These are phyloP conservation scores for Marasmius oreades DNA, from an alignment of 1,284 basidiomycete genomes.

Conservation along the genomic window DNA sequence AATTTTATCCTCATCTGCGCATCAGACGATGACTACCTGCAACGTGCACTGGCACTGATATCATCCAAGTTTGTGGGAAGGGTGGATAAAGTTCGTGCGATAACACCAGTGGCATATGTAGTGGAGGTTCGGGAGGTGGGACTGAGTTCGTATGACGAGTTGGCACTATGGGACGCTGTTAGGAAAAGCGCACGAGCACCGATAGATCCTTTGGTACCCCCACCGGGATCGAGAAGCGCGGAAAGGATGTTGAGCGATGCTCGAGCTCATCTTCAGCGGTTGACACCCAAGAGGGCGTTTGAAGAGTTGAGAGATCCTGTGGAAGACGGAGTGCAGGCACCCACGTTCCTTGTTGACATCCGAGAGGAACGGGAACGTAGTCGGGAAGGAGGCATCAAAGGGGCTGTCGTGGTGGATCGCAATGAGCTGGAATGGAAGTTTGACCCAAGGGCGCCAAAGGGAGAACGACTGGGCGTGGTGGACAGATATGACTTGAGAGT, in stretches of 20 bases:
- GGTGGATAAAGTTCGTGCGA: slow-evolving; percentile 32
- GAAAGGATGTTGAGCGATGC: slow-evolving; percentile 51
- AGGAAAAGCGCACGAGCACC: slow-evolving; percentile 53
- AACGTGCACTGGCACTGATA: slow-evolving; percentile 60
- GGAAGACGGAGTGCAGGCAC: slow-evolving; percentile 37
- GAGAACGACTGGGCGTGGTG: slow-evolving; percentile 49
- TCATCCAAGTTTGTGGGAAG: slow-evolving; percentile 63
- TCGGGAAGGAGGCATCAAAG: slow-evolving; percentile 52
- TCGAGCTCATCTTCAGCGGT: slow-evolving; percentile 57
- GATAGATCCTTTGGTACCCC: slow-evolving; percentile 58
- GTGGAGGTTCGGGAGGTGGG: slow-evolving; percentile 50
- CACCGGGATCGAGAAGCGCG: slow-evolving; percentile 57
- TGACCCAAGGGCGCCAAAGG: slow-evolving; percentile 56
- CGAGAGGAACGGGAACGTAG: slow-evolving; percentile 56
- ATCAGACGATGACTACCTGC: slow-evolving; percentile 49
- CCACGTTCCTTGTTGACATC: slow-evolving; percentile 73
- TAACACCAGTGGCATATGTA: slow-evolving; percentile 39
- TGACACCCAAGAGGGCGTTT: slow-evolving; percentile 58
- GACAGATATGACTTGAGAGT: slow-evolving; percentile 68
- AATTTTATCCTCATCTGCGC: slow-evolving; percentile 55
- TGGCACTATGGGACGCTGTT: slow-evolving; percentile 62
- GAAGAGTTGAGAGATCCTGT: slow-evolving; percentile 49
- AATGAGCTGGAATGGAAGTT: slow-evolving; percentile 74
- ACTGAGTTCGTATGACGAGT: slow-evolving; percentile 50
- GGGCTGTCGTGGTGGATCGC: slow-evolving; percentile 64